A percentile compares a stretch with the other conserved stretches of the same genome.
Evolutionary conservation across 345 rosid species (phyloP).

Genomic region (Aethionema arabicum): DNA sequence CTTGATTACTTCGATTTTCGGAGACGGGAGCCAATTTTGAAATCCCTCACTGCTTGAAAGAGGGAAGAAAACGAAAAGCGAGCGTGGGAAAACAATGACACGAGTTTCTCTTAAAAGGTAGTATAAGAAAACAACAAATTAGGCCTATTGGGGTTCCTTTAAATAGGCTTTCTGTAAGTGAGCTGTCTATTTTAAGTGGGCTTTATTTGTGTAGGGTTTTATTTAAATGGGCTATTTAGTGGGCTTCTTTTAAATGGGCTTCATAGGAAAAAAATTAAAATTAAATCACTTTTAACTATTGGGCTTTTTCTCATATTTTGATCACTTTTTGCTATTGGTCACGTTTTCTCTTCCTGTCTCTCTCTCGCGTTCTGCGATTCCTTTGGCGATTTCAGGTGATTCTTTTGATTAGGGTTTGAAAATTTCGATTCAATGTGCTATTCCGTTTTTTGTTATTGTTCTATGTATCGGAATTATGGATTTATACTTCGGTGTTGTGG

Average conservation of each 20-base stretch:
- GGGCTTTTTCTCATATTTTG: too few species aligned
- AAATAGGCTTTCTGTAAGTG: constrained; percentile 1
- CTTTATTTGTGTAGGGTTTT: too few species aligned
- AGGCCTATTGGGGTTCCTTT: constrained; percentile 28
- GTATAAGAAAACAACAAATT: not conserved
- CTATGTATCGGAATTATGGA: not conserved
- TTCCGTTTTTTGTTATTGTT: constrained; percentile 3
- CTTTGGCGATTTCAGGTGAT: constrained; percentile 38
- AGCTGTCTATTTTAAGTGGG: too few species aligned
- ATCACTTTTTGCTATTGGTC: too few species aligned
- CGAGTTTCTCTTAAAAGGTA: constrained; percentile 4
- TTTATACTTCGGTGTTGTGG: constrained; percentile 1
- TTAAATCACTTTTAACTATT: not conserved
- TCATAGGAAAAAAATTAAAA: not conserved
- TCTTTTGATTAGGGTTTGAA: constrained; percentile 35
- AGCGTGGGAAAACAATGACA: constrained; percentile 9
- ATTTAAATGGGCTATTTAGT: too few species aligned
- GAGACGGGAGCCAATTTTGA: constrained; percentile 21
- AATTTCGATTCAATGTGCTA: not conserved
- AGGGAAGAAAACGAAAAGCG: constrained; percentile 15
- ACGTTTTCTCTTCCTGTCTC: not conserved
- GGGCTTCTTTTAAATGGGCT: too few species aligned
- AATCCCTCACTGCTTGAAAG: constrained; percentile 22
- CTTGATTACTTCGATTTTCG: constrained; percentile 1
- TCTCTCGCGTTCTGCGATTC: constrained; percentile 26